phyloP scores from a whole-genome alignment of 306 rosid genomes.

The Hippophae gyantsensis region DNA sequence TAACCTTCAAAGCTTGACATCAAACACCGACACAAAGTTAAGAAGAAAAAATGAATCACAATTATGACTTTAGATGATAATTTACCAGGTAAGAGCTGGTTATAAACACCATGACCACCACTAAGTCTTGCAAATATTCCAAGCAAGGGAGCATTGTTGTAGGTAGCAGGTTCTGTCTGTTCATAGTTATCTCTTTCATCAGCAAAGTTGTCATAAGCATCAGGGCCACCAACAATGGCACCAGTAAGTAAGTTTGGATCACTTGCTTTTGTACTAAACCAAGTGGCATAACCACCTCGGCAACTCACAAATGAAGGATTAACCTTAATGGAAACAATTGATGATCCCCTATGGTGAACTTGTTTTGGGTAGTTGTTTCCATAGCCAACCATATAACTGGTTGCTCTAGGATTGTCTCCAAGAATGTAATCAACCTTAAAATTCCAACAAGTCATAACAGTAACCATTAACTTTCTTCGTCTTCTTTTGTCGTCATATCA shows the following conservation, averaged over 20 bases:
- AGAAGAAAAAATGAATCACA: background rate
- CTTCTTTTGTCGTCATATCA: no score
- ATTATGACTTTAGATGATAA: no score
- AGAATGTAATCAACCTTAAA: constrained; percentile 83
- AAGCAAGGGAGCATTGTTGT: constrained; percentile 93
- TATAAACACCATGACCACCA: constrained; percentile 55
- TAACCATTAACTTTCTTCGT: no score
- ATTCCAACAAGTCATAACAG: constrained; percentile 1
- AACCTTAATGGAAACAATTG: constrained; percentile 78
- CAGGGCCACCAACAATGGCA: constrained; percentile 96
- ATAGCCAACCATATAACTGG: constrained; percentile 91
- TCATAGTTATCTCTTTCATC: constrained; percentile 90
- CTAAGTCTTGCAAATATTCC: constrained; percentile 74
- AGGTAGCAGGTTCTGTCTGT: constrained; percentile 97
- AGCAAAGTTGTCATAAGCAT: constrained; percentile 92
- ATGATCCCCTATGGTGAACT: constrained; percentile 87
- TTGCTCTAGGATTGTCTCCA: constrained; percentile 93
- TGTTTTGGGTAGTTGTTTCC: constrained; percentile 80
- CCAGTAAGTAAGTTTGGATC: constrained; percentile 82
- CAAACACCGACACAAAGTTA: background rate
- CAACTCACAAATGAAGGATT: constrained; percentile 70
- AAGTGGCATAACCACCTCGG: constrained; percentile 87
- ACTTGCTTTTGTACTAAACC: constrained; percentile 65
- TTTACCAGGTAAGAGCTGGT: constrained; percentile 91
- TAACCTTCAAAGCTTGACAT: background rate